phyloP scores from a whole-genome alignment of 1,139 yeast genomes.

The Trichomonascaceae sp. region DNA sequence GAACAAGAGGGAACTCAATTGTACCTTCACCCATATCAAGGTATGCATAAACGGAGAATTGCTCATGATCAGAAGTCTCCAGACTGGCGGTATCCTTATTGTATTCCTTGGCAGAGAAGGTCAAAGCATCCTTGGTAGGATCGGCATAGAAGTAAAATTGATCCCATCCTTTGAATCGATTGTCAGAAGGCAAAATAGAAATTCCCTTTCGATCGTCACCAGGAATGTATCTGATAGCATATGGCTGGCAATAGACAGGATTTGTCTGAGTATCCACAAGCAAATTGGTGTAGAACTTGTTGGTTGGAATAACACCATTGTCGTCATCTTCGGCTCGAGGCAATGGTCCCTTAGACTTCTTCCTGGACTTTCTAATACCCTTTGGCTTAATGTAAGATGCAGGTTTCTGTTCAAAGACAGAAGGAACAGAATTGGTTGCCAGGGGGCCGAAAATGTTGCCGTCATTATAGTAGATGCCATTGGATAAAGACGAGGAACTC shows the following conservation, averaged over 20 bases:
- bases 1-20: conserved; percentile 39
- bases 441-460: conserved; percentile 47
- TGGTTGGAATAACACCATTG: conserved; percentile 46
- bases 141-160: not conserved
- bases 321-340: conserved; percentile 14
- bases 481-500: not conserved
- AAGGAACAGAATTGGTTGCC: conserved; percentile 45
- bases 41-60: not conserved
- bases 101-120: not conserved
- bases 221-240: conserved; percentile 31
- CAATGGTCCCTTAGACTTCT: not conserved
- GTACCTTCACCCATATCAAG: not conserved
- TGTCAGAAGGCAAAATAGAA: not conserved
- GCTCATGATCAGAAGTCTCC: not conserved
- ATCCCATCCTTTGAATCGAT: not conserved
- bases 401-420: conserved; percentile 43
- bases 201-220: not conserved
- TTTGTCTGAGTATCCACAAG: conserved; percentile 43
- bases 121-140: not conserved
- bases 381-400: conserved; percentile 44
- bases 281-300: conserved; percentile 65
- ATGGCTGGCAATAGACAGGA: conserved; percentile 53
- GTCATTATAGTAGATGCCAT: conserved; percentile 18
- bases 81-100: not conserved
- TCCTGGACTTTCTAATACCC: conserved; percentile 38